phyloP scores from a whole-genome alignment of 2,329 filamentous ascomycete genomes.

The Leptodontidium sp. region DNA sequence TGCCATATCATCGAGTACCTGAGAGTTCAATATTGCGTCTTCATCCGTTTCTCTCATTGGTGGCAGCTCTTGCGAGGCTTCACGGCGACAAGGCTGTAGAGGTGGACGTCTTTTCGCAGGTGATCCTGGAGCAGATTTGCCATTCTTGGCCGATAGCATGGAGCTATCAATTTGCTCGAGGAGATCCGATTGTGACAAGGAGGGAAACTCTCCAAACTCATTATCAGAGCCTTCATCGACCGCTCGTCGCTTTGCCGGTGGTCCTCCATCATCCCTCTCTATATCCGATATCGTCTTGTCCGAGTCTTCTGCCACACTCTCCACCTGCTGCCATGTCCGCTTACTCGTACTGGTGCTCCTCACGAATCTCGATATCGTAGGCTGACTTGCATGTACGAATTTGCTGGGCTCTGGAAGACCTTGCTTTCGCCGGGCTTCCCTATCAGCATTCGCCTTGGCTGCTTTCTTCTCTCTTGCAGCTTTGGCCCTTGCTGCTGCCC shows the following conservation, averaged over 20 bases:
- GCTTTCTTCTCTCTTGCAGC: conserved; percentile 62
- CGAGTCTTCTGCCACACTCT: conserved; percentile 34
- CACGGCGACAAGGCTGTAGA: neutral
- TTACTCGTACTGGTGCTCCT: conserved; percentile 39
- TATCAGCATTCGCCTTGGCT: conserved; percentile 59
- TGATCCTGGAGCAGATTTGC: conserved; percentile 4
- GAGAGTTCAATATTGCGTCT: conserved; percentile 23
- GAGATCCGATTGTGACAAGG: conserved; percentile 42
- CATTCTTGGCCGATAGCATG: conserved; percentile 15
- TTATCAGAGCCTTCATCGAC: conserved; percentile 41
- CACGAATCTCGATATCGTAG: conserved; percentile 63
- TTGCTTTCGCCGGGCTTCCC: conserved; percentile 58
- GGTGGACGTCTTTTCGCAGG: neutral
- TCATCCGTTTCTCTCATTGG: conserved; percentile 23
- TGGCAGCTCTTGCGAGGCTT: conserved; percentile 24
- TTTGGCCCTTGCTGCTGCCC: conserved; percentile 60
- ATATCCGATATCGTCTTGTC: conserved; percentile 22
- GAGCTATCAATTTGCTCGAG: conserved; percentile 39
- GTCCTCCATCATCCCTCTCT: conserved; percentile 13
- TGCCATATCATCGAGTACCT: conserved; percentile 31
- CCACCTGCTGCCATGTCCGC: conserved; percentile 37
- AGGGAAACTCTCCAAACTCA: conserved; percentile 47
- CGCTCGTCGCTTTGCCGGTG: conserved; percentile 29
- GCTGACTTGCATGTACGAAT: conserved; percentile 62
- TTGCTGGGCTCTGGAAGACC: conserved; percentile 60